These are phyloP conservation scores for Tardiomyces depauwii DNA, from an alignment of 1,139 yeast genomes.

Conservation along the genomic window DNA sequence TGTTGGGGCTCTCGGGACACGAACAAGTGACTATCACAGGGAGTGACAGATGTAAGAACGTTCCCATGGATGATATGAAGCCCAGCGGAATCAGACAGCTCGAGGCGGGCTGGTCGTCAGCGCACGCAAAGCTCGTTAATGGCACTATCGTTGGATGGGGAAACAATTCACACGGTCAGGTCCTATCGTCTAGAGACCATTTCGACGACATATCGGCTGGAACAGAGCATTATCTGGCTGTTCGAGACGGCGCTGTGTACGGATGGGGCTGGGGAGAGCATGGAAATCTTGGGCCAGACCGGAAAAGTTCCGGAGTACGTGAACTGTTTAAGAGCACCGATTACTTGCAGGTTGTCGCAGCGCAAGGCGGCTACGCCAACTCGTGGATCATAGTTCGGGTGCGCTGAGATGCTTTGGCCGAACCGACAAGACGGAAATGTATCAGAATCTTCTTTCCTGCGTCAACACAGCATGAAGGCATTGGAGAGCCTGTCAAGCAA, in stretches of 20 bases:
- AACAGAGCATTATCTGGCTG: conserved; percentile 73
- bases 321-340: conserved; percentile 1
- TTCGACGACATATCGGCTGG: conserved; percentile 39
- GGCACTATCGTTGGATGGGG: conserved; percentile 43
- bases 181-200: conserved; percentile 27
- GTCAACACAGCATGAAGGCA: conserved; percentile 50
- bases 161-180: conserved; percentile 68
- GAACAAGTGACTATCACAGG: conserved; percentile 4
- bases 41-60: conserved; percentile 16
- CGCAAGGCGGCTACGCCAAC: conserved; percentile 9
- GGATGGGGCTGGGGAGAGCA: conserved; percentile 99
- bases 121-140: conserved; percentile 34
- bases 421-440: conserved; percentile 26
- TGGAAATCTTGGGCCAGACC: conserved; percentile 45
- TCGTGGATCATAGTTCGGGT: background rate
- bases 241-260: conserved; percentile 28
- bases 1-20: conserved; percentile 3
- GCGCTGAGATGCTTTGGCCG: conserved; percentile 10
- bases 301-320: background rate
- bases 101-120: conserved; percentile 73
- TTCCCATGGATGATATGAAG: conserved; percentile 14
- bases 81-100: conserved; percentile 16
- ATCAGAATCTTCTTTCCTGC: conserved; percentile 63
- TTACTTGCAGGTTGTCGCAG: conserved; percentile 1
- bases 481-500: conserved; percentile 54